Evolutionary conservation across 108 stramenopile species (phyloP).

Genomic region (Cyclotella cryptica): DNA sequence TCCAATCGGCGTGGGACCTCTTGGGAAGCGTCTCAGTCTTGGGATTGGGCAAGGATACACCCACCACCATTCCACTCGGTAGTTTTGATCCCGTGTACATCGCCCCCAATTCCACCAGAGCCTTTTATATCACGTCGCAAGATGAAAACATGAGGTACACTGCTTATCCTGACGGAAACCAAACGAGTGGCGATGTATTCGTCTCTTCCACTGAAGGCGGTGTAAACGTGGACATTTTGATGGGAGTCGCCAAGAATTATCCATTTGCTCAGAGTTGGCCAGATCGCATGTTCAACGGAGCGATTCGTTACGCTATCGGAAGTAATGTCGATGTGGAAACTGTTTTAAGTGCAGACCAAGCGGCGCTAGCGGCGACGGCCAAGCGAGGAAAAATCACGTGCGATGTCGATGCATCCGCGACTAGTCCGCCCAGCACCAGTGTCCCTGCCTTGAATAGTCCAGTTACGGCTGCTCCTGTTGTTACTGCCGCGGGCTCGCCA

Average conservation of each 20-base stretch:
- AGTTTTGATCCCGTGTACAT: constrained; percentile 37
- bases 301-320: constrained; percentile 34
- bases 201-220: constrained; percentile 10
- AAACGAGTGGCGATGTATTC: constrained; percentile 29
- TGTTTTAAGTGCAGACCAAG: constrained; percentile 30
- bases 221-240: constrained; percentile 28
- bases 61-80: constrained; percentile 41
- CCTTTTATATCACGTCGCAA: constrained; percentile 48
- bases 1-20: constrained; percentile 27
- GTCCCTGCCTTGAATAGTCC: constrained; percentile 4
- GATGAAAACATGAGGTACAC: constrained; percentile 48
- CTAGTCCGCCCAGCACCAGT: neutral
- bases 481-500: neutral
- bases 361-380: constrained; percentile 56
- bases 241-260: constrained; percentile 51
- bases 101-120: constrained; percentile 15
- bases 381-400: constrained; percentile 50
- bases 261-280: constrained; percentile 46
- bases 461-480: constrained; percentile 24
- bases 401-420: constrained; percentile 22
- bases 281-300: constrained; percentile 50
- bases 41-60: constrained; percentile 37
- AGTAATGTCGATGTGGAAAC: constrained; percentile 15
- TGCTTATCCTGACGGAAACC: constrained; percentile 21
- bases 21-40: constrained; percentile 40